Evolutionary conservation across 352 stramenopile species (phyloP), one percentile per base, ranked within the genome.

Genomic region (Phytophthora brassicae): DNA sequence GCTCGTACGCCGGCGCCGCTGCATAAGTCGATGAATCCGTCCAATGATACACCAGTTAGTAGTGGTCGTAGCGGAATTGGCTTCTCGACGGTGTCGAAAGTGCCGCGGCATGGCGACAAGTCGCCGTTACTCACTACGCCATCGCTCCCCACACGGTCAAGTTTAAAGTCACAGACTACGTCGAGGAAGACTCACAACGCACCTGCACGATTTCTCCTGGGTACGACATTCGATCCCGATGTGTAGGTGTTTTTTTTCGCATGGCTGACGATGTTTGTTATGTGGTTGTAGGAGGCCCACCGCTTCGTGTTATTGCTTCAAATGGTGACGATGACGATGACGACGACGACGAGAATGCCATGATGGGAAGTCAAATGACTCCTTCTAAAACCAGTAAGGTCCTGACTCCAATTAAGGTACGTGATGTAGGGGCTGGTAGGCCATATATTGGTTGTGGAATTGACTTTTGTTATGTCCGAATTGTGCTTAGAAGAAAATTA

Each of bases 291-390:
- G 65, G 56, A 43, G 69, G 58, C 7, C 75, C 77, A 35, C 58
- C 80, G 7, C 64, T 84, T 56, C 78, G 81, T 52, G 81, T 90
- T 0, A 74, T 79, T 16, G 74, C 76, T 6, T 75, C 68, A 3
- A 68, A 56, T 43, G 47, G 55, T 3, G 59, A 65, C n/a, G 62
- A 68, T 11, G 63, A 74, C 12, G 63, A 74, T 16, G 64, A 71
- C 33, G 66, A 84, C 11, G 77, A 87, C 22, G 75, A 84, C 2
- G 79, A 86, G 19, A 70, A 81, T 33, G 60, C 56, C 17, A 68
- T 72, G 64, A 66, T 71, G 48, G 33, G 60, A 6, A 68, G 64
- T 20, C 49, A 66, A 63, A 39, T 56, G 8, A 56, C 36, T 26
- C 51, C 53, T 5, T 60, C 20, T 6, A 68, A 62, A 38, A 24